phyloP scores from a whole-genome alignment of 176 grass and related monocot genomes.

The Triticum timopheevii region DNA sequence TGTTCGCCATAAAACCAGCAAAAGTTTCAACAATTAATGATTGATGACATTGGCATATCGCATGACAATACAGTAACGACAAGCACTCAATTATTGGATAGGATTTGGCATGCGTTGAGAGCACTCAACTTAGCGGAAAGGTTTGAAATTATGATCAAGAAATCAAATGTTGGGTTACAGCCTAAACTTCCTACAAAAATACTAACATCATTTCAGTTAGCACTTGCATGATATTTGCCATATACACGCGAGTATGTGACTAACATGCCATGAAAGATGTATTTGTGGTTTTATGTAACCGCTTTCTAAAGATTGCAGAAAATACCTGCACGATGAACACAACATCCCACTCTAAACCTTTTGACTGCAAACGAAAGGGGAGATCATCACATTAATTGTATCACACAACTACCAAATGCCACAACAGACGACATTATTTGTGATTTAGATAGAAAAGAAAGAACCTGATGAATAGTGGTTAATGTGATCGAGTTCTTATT shows the following conservation, averaged over 20 bases:
- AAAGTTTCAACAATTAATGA: neutral
- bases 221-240: neutral
- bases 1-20: neutral
- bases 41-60: neutral
- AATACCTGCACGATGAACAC: constrained; percentile 96
- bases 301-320: constrained; percentile 21
- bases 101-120: neutral
- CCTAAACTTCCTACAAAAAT: neutral
- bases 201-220: neutral
- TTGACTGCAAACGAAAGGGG: constrained; percentile 62
- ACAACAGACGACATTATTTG: constrained; percentile 7
- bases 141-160: neutral
- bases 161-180: neutral
- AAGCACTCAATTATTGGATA: neutral
- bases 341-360: constrained; percentile 97
- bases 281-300: constrained; percentile 16
- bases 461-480: constrained; percentile 97
- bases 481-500: constrained; percentile 89
- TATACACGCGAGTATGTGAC: constrained; percentile 10
- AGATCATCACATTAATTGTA: constrained; percentile 12
- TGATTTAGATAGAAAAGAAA: constrained; percentile 23
- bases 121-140: neutral
- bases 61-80: neutral
- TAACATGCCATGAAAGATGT: neutral
- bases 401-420: constrained; percentile 4